Evolutionary conservation across 352 stramenopile species (phyloP).

Genomic region (Phytophthora pinifolia): DNA sequence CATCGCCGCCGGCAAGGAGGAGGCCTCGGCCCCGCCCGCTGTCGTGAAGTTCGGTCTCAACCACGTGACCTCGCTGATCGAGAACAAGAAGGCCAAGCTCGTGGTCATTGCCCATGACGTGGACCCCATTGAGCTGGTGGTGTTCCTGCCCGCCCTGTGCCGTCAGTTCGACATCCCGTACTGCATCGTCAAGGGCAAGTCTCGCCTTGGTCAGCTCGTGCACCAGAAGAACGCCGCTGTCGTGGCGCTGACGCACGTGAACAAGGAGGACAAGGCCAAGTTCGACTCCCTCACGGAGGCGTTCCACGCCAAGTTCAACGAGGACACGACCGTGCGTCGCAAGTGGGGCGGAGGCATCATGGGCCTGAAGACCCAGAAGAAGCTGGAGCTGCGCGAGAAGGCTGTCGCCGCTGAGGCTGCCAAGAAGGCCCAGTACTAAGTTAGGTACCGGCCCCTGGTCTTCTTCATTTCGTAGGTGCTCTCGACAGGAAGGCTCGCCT

Average conservation of each 20-base stretch:
- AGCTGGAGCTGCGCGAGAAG: slow-evolving; percentile 98
- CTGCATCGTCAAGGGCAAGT: slow-evolving; percentile 99
- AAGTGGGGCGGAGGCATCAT: slow-evolving; percentile 99
- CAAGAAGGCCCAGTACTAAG: slow-evolving; percentile 98
- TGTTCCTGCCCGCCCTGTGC: slow-evolving; percentile 98
- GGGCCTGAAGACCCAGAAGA: slow-evolving; percentile 99
- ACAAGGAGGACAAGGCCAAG: slow-evolving; percentile 98
- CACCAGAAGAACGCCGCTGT: slow-evolving; percentile 98
- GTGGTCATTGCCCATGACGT: slow-evolving; percentile 99
- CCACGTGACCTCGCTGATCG: slow-evolving; percentile 98
- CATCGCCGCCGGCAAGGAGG: slow-evolving; percentile 93
- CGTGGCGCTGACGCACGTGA: slow-evolving; percentile 96
- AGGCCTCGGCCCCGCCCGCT: slow-evolving; percentile 83
- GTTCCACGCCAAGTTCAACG: slow-evolving; percentile 98
- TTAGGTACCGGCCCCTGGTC: slow-evolving; percentile 14
- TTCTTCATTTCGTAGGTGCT: slow-evolving; percentile 30
- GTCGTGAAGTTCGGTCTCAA: slow-evolving; percentile 99
- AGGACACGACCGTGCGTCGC: slow-evolving; percentile 88
- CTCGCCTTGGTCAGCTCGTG: slow-evolving; percentile 96
- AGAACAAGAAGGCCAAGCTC: slow-evolving; percentile 99
- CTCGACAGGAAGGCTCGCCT: slow-evolving; percentile 21
- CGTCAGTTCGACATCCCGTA: slow-evolving; percentile 99
- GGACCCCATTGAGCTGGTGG: slow-evolving; percentile 97
- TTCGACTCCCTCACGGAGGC: slow-evolving; percentile 93
- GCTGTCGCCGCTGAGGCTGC: slow-evolving; percentile 96